phyloP scores from a whole-genome alignment of 129 eudicot genomes.

The Erigeron canadensis region DNA sequence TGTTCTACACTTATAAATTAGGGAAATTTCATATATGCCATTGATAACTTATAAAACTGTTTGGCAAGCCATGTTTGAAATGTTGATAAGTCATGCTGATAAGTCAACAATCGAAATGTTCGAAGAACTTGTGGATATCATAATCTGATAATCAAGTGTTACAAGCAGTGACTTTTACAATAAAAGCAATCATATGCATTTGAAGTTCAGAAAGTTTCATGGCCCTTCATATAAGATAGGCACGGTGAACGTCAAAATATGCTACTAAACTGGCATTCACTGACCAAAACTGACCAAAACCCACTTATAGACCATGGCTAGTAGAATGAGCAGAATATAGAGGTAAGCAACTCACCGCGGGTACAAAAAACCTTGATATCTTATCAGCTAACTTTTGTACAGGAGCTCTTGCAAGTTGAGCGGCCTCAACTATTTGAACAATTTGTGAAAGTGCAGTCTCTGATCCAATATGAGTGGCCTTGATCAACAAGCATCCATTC shows the following conservation, averaged over 20 bases:
- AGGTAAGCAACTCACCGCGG: conserved; percentile 29
- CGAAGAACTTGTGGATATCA: too few species aligned
- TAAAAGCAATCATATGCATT: too few species aligned
- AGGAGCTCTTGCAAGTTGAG: conserved; percentile 52
- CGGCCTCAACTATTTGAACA: conserved; percentile 44
- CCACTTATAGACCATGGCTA: not conserved
- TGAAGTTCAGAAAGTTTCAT: too few species aligned
- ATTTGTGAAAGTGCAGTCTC: conserved; percentile 48
- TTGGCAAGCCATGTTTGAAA: too few species aligned
- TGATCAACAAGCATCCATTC: conserved; percentile 38
- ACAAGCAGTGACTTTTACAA: too few species aligned
- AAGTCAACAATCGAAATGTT: too few species aligned
- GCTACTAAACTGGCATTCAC: not conserved
- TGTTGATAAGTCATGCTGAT: too few species aligned
- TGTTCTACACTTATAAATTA: not conserved
- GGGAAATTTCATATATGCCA: too few species aligned
- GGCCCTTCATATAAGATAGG: too few species aligned
- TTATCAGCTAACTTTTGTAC: conserved; percentile 49
- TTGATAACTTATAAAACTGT: too few species aligned
- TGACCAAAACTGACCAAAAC: not conserved
- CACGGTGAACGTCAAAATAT: too few species aligned
- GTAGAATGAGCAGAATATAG: conserved; percentile 4
- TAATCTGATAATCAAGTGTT: too few species aligned
- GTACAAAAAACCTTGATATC: conserved; percentile 42
- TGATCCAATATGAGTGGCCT: conserved; percentile 47